Evolutionary conservation across 2,329 filamentous ascomycete genomes (phyloP).

Genomic region (Berkeleyomyces basicola): DNA sequence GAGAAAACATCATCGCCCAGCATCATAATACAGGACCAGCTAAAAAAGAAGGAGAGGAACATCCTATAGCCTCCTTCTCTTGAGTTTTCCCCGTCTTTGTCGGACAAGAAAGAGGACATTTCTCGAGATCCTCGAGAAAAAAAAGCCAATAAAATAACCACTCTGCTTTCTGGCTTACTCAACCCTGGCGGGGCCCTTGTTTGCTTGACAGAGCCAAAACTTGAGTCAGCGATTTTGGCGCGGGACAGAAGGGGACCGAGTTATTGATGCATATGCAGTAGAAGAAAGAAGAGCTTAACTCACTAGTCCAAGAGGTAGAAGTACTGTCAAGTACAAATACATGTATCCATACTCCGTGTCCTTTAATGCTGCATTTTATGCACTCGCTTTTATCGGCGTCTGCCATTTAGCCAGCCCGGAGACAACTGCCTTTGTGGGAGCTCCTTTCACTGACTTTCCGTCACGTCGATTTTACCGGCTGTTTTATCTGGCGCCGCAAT

Average conservation of each 20-base stretch:
- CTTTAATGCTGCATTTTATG: neutral
- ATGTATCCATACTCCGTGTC: neutral
- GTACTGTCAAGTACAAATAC: neutral
- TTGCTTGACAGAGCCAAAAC: neutral
- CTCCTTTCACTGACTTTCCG: neutral
- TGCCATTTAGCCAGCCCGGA: neutral
- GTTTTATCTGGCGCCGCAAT: neutral
- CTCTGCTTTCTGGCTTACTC: neutral
- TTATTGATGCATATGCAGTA: neutral
- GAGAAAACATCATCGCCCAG: neutral
- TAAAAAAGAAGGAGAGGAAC: neutral
- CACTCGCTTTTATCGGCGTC: neutral
- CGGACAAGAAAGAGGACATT: neutral
- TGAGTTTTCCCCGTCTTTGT: neutral
- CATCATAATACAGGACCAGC: neutral
- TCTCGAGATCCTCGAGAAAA: neutral
- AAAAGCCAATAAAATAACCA: neutral
- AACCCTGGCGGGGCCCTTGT: neutral
- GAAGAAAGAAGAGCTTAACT: no score
- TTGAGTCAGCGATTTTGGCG: neutral
- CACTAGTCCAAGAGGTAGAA: no score
- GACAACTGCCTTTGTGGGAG: slow-evolving; percentile 1
- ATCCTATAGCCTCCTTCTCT: neutral
- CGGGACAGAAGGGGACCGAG: neutral
- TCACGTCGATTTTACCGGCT: neutral